Conservation (phyloP, 2,329 filamentous ascomycete species). For the Ascochyta lentis region DNA sequence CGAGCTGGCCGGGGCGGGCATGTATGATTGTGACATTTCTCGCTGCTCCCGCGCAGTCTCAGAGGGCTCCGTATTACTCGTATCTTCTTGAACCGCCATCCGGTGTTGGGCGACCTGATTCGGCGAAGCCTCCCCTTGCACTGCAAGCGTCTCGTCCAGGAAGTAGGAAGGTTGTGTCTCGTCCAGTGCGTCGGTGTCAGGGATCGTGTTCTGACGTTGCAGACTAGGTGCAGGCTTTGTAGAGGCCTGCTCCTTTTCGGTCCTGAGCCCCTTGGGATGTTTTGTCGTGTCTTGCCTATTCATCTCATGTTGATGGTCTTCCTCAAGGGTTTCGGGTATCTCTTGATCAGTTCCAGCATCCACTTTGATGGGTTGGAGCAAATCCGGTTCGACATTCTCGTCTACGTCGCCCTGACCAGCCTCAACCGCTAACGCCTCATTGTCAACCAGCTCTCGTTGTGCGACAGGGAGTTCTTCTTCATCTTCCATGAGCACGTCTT, state of each 20-base stretch:
- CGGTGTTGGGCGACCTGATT: neutral
- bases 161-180: conserved; percentile 43
- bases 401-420: neutral
- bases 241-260: neutral
- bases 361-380: conserved; percentile 17
- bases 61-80: conserved; percentile 31
- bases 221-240: conserved; percentile 17
- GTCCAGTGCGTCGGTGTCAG: conserved; percentile 44
- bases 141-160: conserved; percentile 1
- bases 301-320: conserved; percentile 5
- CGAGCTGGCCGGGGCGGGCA: conserved; percentile 16
- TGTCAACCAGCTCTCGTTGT: neutral
- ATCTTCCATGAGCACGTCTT: conserved; percentile 30
- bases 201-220: conserved; percentile 39
- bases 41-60: conserved; percentile 51
- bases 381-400: conserved; percentile 14
- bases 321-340: conserved; percentile 34
- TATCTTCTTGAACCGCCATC: conserved; percentile 13
- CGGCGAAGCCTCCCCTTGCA: neutral
- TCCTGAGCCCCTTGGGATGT: neutral
- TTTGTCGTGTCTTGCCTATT: neutral
- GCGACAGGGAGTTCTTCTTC: neutral
- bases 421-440: neutral
- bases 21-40: conserved; percentile 31
- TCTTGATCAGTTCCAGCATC: conserved; percentile 23